A percentile compares a stretch with the other conserved stretches of the same genome.
phyloP scores from a whole-genome alignment of 1,139 yeast genomes.

The Debaryomycetaceae sp. region DNA sequence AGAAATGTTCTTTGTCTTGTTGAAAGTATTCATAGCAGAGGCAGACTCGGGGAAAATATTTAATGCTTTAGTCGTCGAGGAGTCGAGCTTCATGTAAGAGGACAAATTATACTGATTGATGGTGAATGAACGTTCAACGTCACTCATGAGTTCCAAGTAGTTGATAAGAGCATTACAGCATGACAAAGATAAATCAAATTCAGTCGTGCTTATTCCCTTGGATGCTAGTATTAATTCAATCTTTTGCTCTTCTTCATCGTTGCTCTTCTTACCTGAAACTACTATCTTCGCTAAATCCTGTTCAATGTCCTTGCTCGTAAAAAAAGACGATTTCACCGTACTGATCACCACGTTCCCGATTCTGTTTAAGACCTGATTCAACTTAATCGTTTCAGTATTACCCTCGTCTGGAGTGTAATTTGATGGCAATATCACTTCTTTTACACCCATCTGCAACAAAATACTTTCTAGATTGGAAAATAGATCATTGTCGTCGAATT shows the following conservation, averaged over 20 bases:
- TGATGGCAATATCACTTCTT: constrained; percentile 70
- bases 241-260: constrained; percentile 20
- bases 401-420: constrained; percentile 32
- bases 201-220: constrained; percentile 45
- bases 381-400: constrained; percentile 42
- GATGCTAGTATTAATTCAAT: constrained; percentile 58
- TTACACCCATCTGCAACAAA: constrained; percentile 82
- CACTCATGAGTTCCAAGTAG: constrained; percentile 61
- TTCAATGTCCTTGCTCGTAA: constrained; percentile 61
- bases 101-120: constrained; percentile 67
- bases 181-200: constrained; percentile 30
- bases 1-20: constrained; percentile 39
- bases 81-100: constrained; percentile 83
- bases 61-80: constrained; percentile 84
- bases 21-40: constrained; percentile 23
- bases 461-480: constrained; percentile 83
- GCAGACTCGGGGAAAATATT: constrained; percentile 68
- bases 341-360: constrained; percentile 70
- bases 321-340: constrained; percentile 53
- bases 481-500: constrained; percentile 83
- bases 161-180: constrained; percentile 62
- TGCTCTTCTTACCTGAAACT: constrained; percentile 29
- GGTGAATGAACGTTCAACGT: constrained; percentile 43
- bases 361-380: constrained; percentile 63
- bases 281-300: constrained; percentile 68